Percentiles rank a stretch among this genome's conserved stretches.
Evolutionary conservation across 495 filamentous ascomycete species (phyloP).

Genomic region (Aspergillus avenaceus): DNA sequence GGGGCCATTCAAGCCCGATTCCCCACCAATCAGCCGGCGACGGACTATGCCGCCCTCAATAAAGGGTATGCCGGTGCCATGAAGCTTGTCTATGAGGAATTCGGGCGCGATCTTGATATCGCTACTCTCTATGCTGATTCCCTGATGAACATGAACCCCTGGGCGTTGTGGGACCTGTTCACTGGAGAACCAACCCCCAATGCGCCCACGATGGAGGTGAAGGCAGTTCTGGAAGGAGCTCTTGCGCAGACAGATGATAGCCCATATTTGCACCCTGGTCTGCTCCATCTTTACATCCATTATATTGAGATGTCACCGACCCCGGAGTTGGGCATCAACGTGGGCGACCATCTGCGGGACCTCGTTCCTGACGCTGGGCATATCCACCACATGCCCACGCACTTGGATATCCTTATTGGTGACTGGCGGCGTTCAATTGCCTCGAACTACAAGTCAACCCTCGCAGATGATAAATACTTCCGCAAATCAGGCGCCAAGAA

Average conservation of each 20-base stretch:
- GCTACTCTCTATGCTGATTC: slow-evolving; percentile 57
- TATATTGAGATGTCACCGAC: slow-evolving; percentile 63
- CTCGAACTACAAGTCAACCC: slow-evolving; percentile 52
- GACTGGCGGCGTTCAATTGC: slow-evolving; percentile 56
- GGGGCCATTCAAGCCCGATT: slow-evolving; percentile 52
- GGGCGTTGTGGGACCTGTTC: slow-evolving; percentile 58
- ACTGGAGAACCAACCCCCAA: slow-evolving; percentile 53
- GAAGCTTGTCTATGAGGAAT: slow-evolving; percentile 47
- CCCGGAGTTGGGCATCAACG: slow-evolving; percentile 50
- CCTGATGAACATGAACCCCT: slow-evolving; percentile 61
- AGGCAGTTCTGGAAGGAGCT: slow-evolving; percentile 50
- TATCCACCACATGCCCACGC: slow-evolving; percentile 63
- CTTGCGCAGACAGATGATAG: slow-evolving; percentile 30
- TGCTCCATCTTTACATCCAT: slow-evolving; percentile 66
- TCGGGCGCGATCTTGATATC: slow-evolving; percentile 54
- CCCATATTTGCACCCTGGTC: slow-evolving; percentile 46
- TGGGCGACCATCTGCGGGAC: slow-evolving; percentile 53
- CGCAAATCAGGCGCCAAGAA: slow-evolving; percentile 42
- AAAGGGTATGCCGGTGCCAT: slow-evolving; percentile 55
- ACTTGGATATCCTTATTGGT: slow-evolving; percentile 60
- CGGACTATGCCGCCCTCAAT: slow-evolving; percentile 47
- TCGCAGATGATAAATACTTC: slow-evolving; percentile 56
- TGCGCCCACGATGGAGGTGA: slow-evolving; percentile 55
- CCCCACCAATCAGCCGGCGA: slow-evolving; percentile 32
- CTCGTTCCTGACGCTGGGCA: slow-evolving; percentile 62